A percentile compares a stretch with the other conserved stretches of the same genome.
Evolutionary conservation across 306 rosid species (phyloP).

Genomic region (Cucurbita ficifolia): DNA sequence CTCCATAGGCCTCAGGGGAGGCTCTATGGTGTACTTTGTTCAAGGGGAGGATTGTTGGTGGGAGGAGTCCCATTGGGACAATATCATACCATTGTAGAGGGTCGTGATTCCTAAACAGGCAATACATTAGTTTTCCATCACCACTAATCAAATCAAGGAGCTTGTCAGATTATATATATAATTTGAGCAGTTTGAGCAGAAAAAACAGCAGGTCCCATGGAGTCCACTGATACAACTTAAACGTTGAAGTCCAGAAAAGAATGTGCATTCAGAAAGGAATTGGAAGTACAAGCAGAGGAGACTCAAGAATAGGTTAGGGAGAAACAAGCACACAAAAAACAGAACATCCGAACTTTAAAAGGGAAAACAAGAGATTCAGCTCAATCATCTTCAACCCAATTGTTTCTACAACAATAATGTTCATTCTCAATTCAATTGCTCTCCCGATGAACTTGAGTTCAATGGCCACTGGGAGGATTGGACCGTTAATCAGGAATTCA

Average conservation of each 20-base stretch:
- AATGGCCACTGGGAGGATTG: not conserved
- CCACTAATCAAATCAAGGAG: too few relatives aligned
- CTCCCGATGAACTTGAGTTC: not conserved
- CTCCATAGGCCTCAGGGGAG: too few relatives aligned
- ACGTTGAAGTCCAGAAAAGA: not conserved
- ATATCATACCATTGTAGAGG: too few relatives aligned
- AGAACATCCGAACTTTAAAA: not conserved
- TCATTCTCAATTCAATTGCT: not conserved
- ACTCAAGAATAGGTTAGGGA: not conserved
- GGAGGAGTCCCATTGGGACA: too few relatives aligned
- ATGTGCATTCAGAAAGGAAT: not conserved
- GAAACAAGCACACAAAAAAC: not conserved
- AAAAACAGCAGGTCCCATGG: not conserved
- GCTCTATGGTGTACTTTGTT: too few relatives aligned
- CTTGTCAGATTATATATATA: not conserved
- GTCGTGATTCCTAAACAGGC: too few relatives aligned
- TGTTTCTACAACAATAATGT: not conserved
- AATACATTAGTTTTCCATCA: too few relatives aligned
- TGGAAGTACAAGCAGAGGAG: not conserved
- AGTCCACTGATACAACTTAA: not conserved
- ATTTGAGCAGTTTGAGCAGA: not conserved
- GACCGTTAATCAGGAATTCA: not conserved
- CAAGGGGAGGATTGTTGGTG: too few relatives aligned
- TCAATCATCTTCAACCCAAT: not conserved
- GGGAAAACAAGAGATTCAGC: not conserved